Conservation (phyloP, 2,329 filamentous ascomycete species). For the Cercospora berteroae region DNA sequence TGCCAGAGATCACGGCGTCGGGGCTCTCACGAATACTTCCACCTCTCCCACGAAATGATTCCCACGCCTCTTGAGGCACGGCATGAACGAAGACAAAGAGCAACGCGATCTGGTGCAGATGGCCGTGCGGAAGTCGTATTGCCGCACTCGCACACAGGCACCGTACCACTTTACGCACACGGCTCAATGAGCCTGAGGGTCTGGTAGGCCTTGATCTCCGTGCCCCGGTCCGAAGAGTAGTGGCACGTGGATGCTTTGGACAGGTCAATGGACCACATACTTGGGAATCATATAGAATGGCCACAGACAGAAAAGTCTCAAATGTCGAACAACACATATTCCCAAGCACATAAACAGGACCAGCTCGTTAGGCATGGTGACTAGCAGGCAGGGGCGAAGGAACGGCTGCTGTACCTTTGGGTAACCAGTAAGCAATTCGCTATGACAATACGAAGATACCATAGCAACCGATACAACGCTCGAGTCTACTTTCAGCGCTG, state of each 20-base stretch:
- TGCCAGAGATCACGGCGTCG: slow-evolving; percentile 4
- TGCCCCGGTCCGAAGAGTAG: slow-evolving; percentile 7
- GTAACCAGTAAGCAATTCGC: too few relatives aligned
- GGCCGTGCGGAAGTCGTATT: slow-evolving; percentile 9
- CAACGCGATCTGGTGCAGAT: slow-evolving; percentile 8
- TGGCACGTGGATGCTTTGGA: not conserved
- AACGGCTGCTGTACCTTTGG: not conserved
- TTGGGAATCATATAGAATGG: not conserved
- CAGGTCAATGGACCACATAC: not conserved
- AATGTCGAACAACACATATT: not conserved
- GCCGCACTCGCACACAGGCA: slow-evolving; percentile 8
- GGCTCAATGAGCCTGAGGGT: slow-evolving; percentile 1
- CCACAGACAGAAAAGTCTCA: not conserved
- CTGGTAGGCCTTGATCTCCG: slow-evolving; percentile 5
- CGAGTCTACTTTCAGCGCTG: too few relatives aligned
- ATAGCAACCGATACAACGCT: too few relatives aligned
- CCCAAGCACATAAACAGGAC: not conserved
- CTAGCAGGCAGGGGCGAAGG: not conserved
- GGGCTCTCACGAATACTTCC: slow-evolving; percentile 7
- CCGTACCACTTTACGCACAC: slow-evolving; percentile 7
- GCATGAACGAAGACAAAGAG: slow-evolving; percentile 7
- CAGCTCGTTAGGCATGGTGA: not conserved
- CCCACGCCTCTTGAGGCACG: slow-evolving; percentile 4
- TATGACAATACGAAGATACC: too few relatives aligned
- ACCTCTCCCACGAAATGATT: slow-evolving; percentile 1